These are phyloP conservation scores for Hypoxylon sp. DNA, from an alignment of 2,329 filamentous ascomycete genomes.

Conservation along the genomic window DNA sequence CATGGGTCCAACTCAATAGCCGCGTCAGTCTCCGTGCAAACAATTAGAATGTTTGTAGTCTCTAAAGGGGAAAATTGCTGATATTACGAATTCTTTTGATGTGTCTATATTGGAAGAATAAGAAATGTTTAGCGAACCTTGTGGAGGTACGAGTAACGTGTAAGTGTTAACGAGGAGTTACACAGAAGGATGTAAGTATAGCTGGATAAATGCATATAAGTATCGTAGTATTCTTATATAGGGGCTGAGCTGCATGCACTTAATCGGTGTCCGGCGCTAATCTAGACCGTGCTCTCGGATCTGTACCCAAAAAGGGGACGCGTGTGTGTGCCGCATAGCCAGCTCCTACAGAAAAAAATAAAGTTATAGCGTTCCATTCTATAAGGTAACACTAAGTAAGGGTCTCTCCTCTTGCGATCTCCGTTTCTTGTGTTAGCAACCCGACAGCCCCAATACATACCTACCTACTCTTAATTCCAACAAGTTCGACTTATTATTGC, in stretches of 20 bases:
- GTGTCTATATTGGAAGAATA: not conserved
- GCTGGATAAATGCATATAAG: constrained; percentile 23
- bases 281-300: constrained; percentile 22
- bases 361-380: constrained; percentile 43
- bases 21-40: not conserved
- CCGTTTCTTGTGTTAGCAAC: constrained; percentile 7
- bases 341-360: constrained; percentile 34
- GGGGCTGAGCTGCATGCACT: not conserved
- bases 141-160: not conserved
- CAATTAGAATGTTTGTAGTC: not conserved
- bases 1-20: not conserved
- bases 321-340: constrained; percentile 21
- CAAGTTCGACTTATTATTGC: not conserved
- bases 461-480: constrained; percentile 11
- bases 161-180: constrained; percentile 5
- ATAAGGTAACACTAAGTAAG: constrained; percentile 32
- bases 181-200: constrained; percentile 4
- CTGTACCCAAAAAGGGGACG: constrained; percentile 19
- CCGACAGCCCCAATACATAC: constrained; percentile 5
- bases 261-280: constrained; percentile 30
- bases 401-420: constrained; percentile 27
- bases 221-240: not conserved
- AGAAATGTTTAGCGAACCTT: not conserved
- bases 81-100: not conserved
- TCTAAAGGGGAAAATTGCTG: not conserved